These are phyloP conservation scores for Hypholoma sublateritium DNA, from an alignment of 768 basidiomycete species.

Conservation along the genomic window DNA sequence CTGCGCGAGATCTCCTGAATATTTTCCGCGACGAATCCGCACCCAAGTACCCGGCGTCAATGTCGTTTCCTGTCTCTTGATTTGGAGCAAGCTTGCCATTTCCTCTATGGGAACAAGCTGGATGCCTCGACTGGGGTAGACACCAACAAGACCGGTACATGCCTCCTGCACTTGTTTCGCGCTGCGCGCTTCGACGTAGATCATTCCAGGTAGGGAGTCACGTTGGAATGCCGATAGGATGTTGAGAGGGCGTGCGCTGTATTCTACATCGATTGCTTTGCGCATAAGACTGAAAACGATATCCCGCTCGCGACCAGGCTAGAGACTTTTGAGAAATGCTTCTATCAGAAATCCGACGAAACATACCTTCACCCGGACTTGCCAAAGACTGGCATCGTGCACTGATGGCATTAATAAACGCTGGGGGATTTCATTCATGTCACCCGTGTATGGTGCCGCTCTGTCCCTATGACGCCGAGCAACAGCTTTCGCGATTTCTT, in stretches of 20 bases:
- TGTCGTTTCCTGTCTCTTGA: conserved; percentile 90
- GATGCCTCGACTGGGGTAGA: conserved; percentile 82
- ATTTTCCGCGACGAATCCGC: conserved; percentile 90
- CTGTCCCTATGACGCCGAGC: conserved; percentile 74
- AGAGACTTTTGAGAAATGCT: background rate
- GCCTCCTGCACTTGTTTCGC: conserved; percentile 85
- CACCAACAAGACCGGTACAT: conserved; percentile 87
- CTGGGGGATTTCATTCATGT: conserved; percentile 93
- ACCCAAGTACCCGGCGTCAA: conserved; percentile 92
- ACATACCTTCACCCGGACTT: conserved; percentile 85
- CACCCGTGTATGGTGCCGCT: conserved; percentile 78
- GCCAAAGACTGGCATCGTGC: conserved; percentile 95
- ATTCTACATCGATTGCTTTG: conserved; percentile 85
- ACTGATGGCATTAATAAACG: conserved; percentile 94
- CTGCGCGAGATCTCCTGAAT: conserved; percentile 92
- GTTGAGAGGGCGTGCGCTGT: conserved; percentile 72
- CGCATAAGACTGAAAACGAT: conserved; percentile 94
- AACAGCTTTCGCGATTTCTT: conserved; percentile 80
- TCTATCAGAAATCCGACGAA: background rate
- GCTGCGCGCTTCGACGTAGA: conserved; percentile 93
- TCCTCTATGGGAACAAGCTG: conserved; percentile 92
- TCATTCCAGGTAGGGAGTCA: conserved; percentile 92
- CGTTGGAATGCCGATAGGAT: conserved; percentile 95
- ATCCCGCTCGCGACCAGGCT: conserved; percentile 92
- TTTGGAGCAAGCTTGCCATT: conserved; percentile 94